Conservation (phyloP, 2,329 filamentous ascomycete genomes). For the Beauveria varroae region DNA sequence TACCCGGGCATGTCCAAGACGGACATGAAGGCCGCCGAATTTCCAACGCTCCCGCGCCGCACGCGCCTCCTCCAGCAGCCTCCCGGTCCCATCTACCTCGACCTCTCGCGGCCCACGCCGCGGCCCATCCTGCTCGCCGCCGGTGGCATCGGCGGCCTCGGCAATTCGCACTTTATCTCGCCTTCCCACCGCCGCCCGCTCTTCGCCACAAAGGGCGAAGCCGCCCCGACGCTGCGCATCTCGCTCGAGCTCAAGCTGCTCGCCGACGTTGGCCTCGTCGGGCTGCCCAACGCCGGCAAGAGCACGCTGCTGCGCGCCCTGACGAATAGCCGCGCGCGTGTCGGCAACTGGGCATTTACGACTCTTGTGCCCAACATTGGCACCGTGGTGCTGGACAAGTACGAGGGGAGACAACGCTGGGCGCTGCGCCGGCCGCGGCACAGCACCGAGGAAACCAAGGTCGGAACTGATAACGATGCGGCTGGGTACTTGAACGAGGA, state of each 20-base stretch:
- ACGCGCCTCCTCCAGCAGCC: slow-evolving; percentile 59
- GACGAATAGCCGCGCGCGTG: slow-evolving; percentile 78
- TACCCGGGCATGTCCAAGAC: slow-evolving; percentile 70
- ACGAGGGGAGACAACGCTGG: slow-evolving; percentile 60
- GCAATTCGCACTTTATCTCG: slow-evolving; percentile 88
- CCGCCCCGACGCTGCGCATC: slow-evolving; percentile 68
- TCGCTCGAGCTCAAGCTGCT: slow-evolving; percentile 91
- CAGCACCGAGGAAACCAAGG: slow-evolving; percentile 20
- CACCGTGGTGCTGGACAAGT: slow-evolving; percentile 85
- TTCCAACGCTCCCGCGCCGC: slow-evolving; percentile 45
- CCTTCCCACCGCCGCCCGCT: slow-evolving; percentile 68
- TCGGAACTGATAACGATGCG: slow-evolving; percentile 23
- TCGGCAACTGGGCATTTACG: slow-evolving; percentile 95
- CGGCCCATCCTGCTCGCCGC: slow-evolving; percentile 78
- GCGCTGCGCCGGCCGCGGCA: slow-evolving; percentile 21
- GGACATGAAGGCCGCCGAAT: slow-evolving; percentile 50
- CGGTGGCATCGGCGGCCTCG: slow-evolving; percentile 81
- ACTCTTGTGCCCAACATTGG: slow-evolving; percentile 93
- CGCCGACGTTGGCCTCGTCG: slow-evolving; percentile 89
- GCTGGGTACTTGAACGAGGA: no score
- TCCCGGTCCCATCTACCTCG: slow-evolving; percentile 61
- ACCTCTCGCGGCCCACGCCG: slow-evolving; percentile 69
- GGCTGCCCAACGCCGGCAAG: slow-evolving; percentile 92
- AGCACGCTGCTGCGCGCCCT: slow-evolving; percentile 83
- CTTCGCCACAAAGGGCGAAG: slow-evolving; percentile 81